Base-by-base conservation (phyloP, 306 rosid species). In the Pterocarpus macrocarpus region DNA sequence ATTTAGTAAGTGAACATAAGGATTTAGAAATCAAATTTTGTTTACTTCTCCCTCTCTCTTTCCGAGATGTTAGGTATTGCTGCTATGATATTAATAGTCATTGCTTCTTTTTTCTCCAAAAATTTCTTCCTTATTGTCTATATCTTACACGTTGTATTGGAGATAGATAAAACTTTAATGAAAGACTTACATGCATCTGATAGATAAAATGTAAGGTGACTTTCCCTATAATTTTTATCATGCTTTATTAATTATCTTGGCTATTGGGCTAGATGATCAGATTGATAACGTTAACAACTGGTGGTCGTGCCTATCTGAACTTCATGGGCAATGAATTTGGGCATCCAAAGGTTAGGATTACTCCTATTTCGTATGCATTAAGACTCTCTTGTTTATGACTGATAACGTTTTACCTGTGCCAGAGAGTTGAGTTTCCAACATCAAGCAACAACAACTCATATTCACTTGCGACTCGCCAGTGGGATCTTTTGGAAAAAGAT, bases 241-340 rank as follows among this genome's bases (percentile, higher is more conserved):
- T 43, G 71, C 16, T 39, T 50, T 16, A 41, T 69, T 64, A 69
- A 81, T 65, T 71, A 66, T 75, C 49, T 72, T 82, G 77, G 61
- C 39, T 53, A 5, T 80, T 75, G 88, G 15, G 17, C 73, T 87
- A 95, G 99, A 90, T 95, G 89, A 93, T 95, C 84, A 89, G 91
- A 89, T 81, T 91, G 83, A 93, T 93, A 83, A 93, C 98, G 0
- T 90, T 90, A 64, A 81, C 99, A 58, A 87, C 84, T 58, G 91
- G 97, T 73, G 93, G 97, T 41, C 88, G 61, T 64, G 99, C 99
- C 28, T 95, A 93, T 84, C 87, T 95, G 76, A 95, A 91, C 87
- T 95, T 95, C 94, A 95, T 93, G 94, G 99, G 99, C 81, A 95
- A 93, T 86, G 99, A 95, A 85, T 95, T 93, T 83, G 99, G 94